Evolutionary conservation across 2,329 filamentous ascomycete species (phyloP), one percentile per base, ranked within the genome.

Genomic region (Neoscytalidium dimidiatum): DNA sequence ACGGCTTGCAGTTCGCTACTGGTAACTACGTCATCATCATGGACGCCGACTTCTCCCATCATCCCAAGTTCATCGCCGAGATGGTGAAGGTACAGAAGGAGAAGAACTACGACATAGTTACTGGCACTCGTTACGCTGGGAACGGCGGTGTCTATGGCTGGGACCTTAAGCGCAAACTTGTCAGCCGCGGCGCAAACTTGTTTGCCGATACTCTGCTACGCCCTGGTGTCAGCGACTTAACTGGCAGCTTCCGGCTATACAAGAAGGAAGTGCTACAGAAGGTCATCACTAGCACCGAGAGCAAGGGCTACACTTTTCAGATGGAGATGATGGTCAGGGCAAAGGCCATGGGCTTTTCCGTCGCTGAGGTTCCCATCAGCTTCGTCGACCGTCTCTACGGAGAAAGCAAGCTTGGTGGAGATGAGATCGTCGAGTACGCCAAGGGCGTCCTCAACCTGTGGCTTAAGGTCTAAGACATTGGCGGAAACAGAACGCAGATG

Each of bases 261-360:
- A 98, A 96, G 88, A 93, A 90, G 82, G 82, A 84, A 66, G 92
- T 97, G 67, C 80, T 99, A 74, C 87, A 96, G 78, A 94, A 92
- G 84, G 92, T 96, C 66, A 97, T 99, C 72, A 83, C 85, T 74
- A 92, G 86, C 79, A 97, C 93, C 8, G 90, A 97, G 84, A 95
- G 92, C 77, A 97, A 98, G 82, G 95, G 95, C 2, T 99, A 98
- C 79, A 94, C 91, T 44, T 99, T 99, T 85, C 95, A 99, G 87
- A 99, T 99, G 95, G 94, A 97, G 85, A 91, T 99, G 88, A 98
- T 97, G 90, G 94, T 98, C 8, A 86, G 94, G 67, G 95, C 95
- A 35, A 97, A 97, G 87, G 92, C 91, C 17, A 94, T 97, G 92
- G 94, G 95, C 0, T 96, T 88, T 82, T 91, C 89, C 41, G 94